Conservation (phyloP, 352 stramenopile genomes). For the Pythium scleroteichum region DNA sequence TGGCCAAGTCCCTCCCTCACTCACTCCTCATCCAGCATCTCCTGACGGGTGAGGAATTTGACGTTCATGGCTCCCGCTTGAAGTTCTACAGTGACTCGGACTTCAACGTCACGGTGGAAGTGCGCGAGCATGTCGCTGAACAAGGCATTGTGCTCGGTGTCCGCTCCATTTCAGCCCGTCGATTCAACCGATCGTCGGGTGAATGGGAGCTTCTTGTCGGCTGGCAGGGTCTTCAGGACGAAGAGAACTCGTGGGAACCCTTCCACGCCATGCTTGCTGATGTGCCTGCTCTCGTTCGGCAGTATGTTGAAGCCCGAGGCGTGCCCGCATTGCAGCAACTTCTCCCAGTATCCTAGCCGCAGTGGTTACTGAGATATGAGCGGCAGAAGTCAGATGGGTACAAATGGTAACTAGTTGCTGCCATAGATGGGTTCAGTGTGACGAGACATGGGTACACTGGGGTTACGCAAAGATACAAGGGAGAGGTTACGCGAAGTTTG, state of each 20-base stretch:
- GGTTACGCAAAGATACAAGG: too few relatives aligned
- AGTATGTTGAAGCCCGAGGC: background rate
- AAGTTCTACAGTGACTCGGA: constrained; percentile 25
- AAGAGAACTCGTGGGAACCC: constrained; percentile 26
- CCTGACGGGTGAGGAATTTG: constrained; percentile 20
- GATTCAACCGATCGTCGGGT: background rate
- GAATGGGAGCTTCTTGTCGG: constrained; percentile 20
- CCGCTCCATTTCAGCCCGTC: constrained; percentile 10
- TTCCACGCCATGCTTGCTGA: background rate
- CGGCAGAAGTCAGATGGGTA: constrained; percentile 4
- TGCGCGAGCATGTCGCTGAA: constrained; percentile 13
- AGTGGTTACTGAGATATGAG: background rate
- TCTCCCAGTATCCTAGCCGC: background rate
- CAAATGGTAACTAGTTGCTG: constrained; percentile 1
- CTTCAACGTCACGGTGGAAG: constrained; percentile 17
- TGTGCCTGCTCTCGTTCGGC: constrained; percentile 4
- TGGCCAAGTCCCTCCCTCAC: constrained; percentile 16
- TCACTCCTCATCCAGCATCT: constrained; percentile 26
- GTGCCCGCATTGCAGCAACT: background rate
- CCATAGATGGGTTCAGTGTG: too few relatives aligned
- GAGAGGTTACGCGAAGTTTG: too few relatives aligned
- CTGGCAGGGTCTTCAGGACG: constrained; percentile 20
- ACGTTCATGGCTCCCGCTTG: constrained; percentile 27
- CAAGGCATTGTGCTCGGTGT: constrained; percentile 23
- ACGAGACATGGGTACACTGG: too few relatives aligned